phyloP scores from a whole-genome alignment of 2,329 filamentous ascomycete genomes.

The Paraphoma sp. region DNA sequence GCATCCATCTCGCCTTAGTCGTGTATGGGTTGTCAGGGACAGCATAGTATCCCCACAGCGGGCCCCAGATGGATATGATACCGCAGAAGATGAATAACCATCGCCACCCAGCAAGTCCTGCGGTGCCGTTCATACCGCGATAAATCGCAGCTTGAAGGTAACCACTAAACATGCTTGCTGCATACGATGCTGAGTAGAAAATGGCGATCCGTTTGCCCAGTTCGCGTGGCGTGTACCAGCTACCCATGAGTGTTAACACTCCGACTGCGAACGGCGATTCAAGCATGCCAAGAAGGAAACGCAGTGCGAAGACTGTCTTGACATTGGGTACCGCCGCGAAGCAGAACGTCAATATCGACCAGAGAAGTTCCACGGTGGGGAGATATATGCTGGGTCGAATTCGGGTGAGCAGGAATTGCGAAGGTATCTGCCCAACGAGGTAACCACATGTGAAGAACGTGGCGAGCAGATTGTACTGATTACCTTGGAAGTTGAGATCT shows the following conservation, averaged over 20 bases:
- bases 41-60: constrained; percentile 48
- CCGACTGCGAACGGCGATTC: constrained; percentile 36
- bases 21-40: constrained; percentile 18
- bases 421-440: constrained; percentile 19
- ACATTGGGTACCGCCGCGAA: constrained; percentile 13
- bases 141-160: constrained; percentile 17
- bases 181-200: constrained; percentile 16
- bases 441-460: constrained; percentile 22
- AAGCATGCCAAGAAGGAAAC: constrained; percentile 46
- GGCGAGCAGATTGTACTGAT: constrained; percentile 19
- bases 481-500: constrained; percentile 22
- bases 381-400: constrained; percentile 21
- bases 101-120: constrained; percentile 39
- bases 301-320: constrained; percentile 31
- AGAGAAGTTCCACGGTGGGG: constrained; percentile 17
- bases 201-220: constrained; percentile 15
- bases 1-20: constrained; percentile 20
- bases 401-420: constrained; percentile 17
- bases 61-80: constrained; percentile 48
- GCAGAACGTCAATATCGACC: constrained; percentile 19
- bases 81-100: constrained; percentile 34
- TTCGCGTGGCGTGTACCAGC: constrained; percentile 40
- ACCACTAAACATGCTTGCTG: constrained; percentile 19
- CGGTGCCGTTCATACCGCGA: constrained; percentile 12
- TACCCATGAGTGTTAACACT: constrained; percentile 34